A percentile compares a stretch with the other conserved stretches of the same genome.
Conservation (phyloP, 352 stramenopile genomes). For the Phytophthora ramorum region DNA sequence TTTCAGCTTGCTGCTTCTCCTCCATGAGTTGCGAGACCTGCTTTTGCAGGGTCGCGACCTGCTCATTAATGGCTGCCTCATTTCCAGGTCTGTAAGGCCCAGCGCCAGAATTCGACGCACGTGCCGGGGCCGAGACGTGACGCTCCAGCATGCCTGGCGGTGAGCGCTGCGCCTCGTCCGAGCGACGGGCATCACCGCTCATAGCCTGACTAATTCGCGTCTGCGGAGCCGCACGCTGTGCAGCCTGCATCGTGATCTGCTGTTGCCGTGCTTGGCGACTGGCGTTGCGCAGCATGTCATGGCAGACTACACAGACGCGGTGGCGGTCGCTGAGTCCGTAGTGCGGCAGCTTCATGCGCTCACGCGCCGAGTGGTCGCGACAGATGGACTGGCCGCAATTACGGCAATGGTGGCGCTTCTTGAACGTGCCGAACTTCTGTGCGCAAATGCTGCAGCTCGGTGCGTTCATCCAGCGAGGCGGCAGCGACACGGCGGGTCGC, state of each 20-base stretch:
- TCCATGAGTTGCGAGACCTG: constrained; percentile 86
- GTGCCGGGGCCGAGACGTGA: constrained; percentile 76
- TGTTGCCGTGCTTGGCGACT: constrained; percentile 42
- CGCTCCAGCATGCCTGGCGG: constrained; percentile 63
- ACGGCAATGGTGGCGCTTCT: constrained; percentile 88
- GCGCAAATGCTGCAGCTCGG: constrained; percentile 87
- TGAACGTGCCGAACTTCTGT: constrained; percentile 81
- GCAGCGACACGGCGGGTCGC: constrained; percentile 63
- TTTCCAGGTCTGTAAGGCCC: constrained; percentile 19
- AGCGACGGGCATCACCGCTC: constrained; percentile 49
- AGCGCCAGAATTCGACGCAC: constrained; percentile 36
- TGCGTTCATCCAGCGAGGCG: constrained; percentile 85
- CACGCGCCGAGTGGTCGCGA: constrained; percentile 81
- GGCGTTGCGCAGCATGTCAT: constrained; percentile 74
- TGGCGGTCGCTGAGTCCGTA: constrained; percentile 82
- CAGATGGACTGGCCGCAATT: constrained; percentile 91
- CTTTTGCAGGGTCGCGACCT: constrained; percentile 86
- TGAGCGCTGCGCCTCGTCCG: constrained; percentile 57
- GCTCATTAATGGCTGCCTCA: constrained; percentile 73
- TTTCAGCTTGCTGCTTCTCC: constrained; percentile 85
- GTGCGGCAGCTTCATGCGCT: constrained; percentile 83
- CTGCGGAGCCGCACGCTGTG: constrained; percentile 31
- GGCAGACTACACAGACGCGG: constrained; percentile 84
- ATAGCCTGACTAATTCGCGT: constrained; percentile 30
- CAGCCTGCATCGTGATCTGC: constrained; percentile 36